Evolutionary conservation across 2,329 filamentous ascomycete species (phyloP).

Genomic region (Aspergillus puulaauensis): DNA sequence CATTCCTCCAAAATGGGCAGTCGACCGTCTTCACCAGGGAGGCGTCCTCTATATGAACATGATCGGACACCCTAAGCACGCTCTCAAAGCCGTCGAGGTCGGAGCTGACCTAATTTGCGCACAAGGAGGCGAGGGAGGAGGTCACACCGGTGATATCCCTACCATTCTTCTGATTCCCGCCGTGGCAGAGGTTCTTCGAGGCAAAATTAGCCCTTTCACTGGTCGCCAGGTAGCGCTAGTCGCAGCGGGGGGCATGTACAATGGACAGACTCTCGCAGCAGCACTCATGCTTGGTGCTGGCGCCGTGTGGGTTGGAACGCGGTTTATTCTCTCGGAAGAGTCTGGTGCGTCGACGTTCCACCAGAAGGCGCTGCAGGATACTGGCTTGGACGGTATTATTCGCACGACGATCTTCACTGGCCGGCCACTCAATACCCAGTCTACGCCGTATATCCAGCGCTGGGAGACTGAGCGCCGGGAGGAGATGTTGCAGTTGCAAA

Average conservation of each 20-base stretch:
- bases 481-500: conserved; percentile 89
- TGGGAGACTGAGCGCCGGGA: conserved; percentile 89
- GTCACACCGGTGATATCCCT: conserved; percentile 91
- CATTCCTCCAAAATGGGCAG: conserved; percentile 82
- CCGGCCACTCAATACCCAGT: conserved; percentile 15
- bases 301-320: conserved; percentile 94
- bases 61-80: conserved; percentile 99
- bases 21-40: conserved; percentile 83
- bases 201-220: conserved; percentile 81
- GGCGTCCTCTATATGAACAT: conserved; percentile 99
- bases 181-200: conserved; percentile 77
- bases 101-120: conserved; percentile 97
- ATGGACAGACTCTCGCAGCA: conserved; percentile 84
- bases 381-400: conserved; percentile 92
- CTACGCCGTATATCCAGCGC: conserved; percentile 72
- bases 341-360: conserved; percentile 90
- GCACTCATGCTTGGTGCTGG: conserved; percentile 88
- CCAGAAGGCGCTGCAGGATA: conserved; percentile 91
- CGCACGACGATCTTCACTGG: conserved; percentile 95
- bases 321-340: conserved; percentile 92
- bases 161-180: conserved; percentile 90
- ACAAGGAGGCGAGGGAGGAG: conserved; percentile 95
- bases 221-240: conserved; percentile 68
- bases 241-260: conserved; percentile 91
- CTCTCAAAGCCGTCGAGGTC: conserved; percentile 88